These are phyloP conservation scores for Amesomyces nigricolor DNA, from an alignment of 2,329 filamentous ascomycete genomes.

Conservation along the genomic window DNA sequence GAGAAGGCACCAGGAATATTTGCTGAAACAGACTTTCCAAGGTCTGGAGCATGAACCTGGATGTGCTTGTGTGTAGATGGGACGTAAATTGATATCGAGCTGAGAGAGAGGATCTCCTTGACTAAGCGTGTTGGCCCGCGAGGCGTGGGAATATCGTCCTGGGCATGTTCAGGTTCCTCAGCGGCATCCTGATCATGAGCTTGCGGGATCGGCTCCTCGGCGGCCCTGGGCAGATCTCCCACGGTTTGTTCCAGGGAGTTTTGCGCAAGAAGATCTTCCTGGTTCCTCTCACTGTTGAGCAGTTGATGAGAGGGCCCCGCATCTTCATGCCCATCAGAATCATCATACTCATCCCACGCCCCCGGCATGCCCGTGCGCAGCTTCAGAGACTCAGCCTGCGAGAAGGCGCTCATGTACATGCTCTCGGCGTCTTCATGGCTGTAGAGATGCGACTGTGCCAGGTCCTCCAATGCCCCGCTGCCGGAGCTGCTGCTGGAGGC, in stretches of 20 bases:
- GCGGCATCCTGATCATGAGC: background rate
- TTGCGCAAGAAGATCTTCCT: background rate
- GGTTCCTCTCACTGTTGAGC: background rate
- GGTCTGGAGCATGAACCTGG: constrained; percentile 29
- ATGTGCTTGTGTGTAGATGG: constrained; percentile 46
- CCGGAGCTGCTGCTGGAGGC: constrained; percentile 28
- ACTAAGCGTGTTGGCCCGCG: constrained; percentile 49
- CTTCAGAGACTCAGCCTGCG: constrained; percentile 37
- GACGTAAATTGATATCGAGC: constrained; percentile 49
- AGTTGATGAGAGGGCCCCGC: background rate
- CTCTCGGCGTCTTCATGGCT: constrained; percentile 77
- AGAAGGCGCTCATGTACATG: constrained; percentile 77
- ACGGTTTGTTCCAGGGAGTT: background rate
- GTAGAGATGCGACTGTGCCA: constrained; percentile 63
- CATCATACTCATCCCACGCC: constrained; percentile 41
- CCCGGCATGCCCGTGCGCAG: constrained; percentile 43
- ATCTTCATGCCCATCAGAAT: constrained; percentile 18
- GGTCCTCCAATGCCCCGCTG: constrained; percentile 40
- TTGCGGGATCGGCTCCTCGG: background rate
- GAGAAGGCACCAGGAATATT: constrained; percentile 60
- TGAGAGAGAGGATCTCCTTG: constrained; percentile 49
- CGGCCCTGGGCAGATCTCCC: background rate
- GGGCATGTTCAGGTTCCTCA: constrained; percentile 18
- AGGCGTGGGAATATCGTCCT: constrained; percentile 44
- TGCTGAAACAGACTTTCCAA: constrained; percentile 39